Percentiles rank a stretch among this genome's conserved stretches.
These are phyloP conservation scores for Glarea lozoyensis DNA, from an alignment of 495 filamentous ascomycete species.

Conservation along the genomic window DNA sequence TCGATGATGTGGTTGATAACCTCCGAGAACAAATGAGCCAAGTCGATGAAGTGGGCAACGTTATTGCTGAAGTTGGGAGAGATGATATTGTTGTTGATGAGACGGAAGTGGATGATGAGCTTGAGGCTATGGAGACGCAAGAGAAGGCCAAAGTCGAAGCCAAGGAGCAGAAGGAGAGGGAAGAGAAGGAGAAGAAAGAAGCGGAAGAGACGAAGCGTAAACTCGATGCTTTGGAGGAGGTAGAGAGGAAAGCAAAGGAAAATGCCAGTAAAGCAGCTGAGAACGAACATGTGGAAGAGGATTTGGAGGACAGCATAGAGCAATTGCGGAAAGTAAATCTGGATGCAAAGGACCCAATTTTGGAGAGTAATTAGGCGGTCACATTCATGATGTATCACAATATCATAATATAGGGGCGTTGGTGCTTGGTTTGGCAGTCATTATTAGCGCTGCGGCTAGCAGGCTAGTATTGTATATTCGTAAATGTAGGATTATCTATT, in stretches of 20 bases:
- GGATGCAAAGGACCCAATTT: slow-evolving; percentile 14
- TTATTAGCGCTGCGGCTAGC: slow-evolving; percentile 1
- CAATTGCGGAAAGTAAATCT: slow-evolving; percentile 29
- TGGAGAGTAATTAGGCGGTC: no score
- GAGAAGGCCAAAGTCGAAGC: slow-evolving; percentile 42
- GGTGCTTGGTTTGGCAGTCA: background rate
- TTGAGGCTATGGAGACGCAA: slow-evolving; percentile 64
- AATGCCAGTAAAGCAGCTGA: slow-evolving; percentile 22
- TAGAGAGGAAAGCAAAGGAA: slow-evolving; percentile 25
- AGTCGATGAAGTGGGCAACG: slow-evolving; percentile 72
- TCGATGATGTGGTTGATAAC: slow-evolving; percentile 64
- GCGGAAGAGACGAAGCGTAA: slow-evolving; percentile 19
- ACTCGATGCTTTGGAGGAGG: slow-evolving; percentile 26
- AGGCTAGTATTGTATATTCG: slow-evolving; percentile 4
- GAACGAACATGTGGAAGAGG: slow-evolving; percentile 19
- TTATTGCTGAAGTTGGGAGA: slow-evolving; percentile 52
- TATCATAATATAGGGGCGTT: background rate
- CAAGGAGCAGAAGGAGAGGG: slow-evolving; percentile 27
- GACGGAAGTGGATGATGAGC: slow-evolving; percentile 78
- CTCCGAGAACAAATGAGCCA: slow-evolving; percentile 72
- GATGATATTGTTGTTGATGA: slow-evolving; percentile 59
- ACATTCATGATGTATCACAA: no score
- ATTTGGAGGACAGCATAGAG: slow-evolving; percentile 18
- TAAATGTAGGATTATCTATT: slow-evolving; percentile 9
- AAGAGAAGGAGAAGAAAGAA: slow-evolving; percentile 16